These are phyloP conservation scores for Hymenoscyphus repandus DNA, from an alignment of 2,329 filamentous ascomycete genomes.

Conservation along the genomic window DNA sequence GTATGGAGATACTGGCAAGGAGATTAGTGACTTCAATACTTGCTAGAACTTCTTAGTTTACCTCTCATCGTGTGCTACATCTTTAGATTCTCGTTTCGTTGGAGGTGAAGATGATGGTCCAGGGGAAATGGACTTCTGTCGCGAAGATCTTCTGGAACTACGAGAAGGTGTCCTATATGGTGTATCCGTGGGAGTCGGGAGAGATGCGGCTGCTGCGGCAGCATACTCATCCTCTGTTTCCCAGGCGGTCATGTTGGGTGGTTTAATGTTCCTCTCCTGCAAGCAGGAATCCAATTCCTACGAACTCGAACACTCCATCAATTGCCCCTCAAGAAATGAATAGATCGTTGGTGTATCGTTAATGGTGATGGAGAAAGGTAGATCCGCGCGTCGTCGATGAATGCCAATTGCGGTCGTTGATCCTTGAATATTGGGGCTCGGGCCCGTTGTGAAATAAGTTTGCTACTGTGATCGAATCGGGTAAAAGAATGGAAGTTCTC, in stretches of 20 bases:
- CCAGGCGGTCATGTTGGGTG: conserved; percentile 47
- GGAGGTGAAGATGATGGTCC: conserved; percentile 56
- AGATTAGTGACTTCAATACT: conserved; percentile 13
- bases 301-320: conserved; percentile 3
- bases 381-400: neutral
- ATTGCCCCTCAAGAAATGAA: neutral
- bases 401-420: conserved; percentile 11
- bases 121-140: conserved; percentile 55
- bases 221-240: conserved; percentile 59
- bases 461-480: conserved; percentile 10
- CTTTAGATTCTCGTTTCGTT: conserved; percentile 44
- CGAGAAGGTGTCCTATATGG: conserved; percentile 70
- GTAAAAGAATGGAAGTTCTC: conserved; percentile 10
- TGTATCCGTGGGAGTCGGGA: conserved; percentile 67
- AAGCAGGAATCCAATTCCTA: conserved; percentile 1
- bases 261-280: neutral
- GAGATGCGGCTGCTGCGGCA: conserved; percentile 49
- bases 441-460: conserved; percentile 12
- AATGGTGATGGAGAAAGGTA: neutral
- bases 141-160: conserved; percentile 45
- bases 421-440: conserved; percentile 10
- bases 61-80: conserved; percentile 59
- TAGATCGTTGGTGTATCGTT: neutral
- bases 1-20: conserved; percentile 46
- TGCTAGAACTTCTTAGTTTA: conserved; percentile 36